Conservation (phyloP, 2,329 filamentous ascomycete species). For the Ophiostoma pallidulum region DNA sequence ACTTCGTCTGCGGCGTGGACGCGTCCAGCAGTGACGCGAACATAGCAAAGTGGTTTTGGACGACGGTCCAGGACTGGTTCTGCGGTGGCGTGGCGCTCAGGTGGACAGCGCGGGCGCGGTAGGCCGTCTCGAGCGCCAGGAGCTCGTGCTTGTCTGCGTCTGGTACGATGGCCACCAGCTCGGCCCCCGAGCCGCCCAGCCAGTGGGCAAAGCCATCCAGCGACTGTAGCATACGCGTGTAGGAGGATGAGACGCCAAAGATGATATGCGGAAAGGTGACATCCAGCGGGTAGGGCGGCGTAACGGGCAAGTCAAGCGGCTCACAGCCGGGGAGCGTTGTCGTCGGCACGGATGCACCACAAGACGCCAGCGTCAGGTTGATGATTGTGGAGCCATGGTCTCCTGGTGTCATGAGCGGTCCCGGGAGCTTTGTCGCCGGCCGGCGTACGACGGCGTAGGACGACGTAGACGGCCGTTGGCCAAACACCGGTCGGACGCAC, state of each 20-base stretch:
- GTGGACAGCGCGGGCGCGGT: constrained; percentile 23
- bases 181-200: constrained; percentile 41
- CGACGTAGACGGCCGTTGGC: not conserved
- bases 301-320: constrained; percentile 38
- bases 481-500: constrained; percentile 20
- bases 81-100: constrained; percentile 21
- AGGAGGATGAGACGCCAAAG: constrained; percentile 48
- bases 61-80: constrained; percentile 29
- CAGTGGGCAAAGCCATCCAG: constrained; percentile 45
- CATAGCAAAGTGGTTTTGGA: constrained; percentile 49
- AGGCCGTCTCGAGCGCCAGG: constrained; percentile 24
- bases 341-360: too few relatives aligned
- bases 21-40: constrained; percentile 39
- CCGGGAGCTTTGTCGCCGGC: not conserved
- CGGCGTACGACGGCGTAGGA: not conserved
- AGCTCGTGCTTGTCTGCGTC: constrained; percentile 28
- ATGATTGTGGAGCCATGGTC: not conserved
- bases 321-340: constrained; percentile 28
- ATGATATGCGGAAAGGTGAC: constrained; percentile 39
- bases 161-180: constrained; percentile 41
- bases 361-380: not conserved
- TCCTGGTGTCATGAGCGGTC: not conserved
- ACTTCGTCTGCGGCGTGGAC: constrained; percentile 36
- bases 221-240: constrained; percentile 40
- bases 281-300: constrained; percentile 31